Conservation (phyloP, 208 protist species). For the Crithidia acanthocephali region DNA sequence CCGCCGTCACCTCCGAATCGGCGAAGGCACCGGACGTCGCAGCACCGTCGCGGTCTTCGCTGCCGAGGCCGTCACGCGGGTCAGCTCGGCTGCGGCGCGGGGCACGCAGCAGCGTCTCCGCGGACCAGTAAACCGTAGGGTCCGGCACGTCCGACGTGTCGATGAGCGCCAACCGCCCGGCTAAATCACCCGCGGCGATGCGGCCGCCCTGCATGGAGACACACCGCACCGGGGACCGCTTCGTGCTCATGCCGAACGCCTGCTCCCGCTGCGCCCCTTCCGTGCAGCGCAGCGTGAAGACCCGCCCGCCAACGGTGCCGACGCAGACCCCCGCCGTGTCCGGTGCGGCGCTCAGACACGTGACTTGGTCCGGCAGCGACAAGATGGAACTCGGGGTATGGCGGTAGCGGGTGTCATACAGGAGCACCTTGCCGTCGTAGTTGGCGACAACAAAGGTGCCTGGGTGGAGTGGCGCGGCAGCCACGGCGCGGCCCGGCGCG, state of each 20-base stretch:
- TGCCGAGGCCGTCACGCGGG: background rate
- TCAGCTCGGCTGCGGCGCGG: constrained; percentile 8
- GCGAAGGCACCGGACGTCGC: constrained; percentile 1
- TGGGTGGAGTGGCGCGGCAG: constrained; percentile 32
- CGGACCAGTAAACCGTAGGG: constrained; percentile 54
- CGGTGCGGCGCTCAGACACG: constrained; percentile 30
- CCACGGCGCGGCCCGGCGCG: constrained; percentile 41
- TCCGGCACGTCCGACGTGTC: constrained; percentile 54
- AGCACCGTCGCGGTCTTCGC: background rate
- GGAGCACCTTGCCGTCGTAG: constrained; percentile 71
- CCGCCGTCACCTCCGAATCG: constrained; percentile 43
- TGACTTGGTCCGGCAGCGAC: constrained; percentile 67
- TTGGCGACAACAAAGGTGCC: constrained; percentile 53
- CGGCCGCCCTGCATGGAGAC: constrained; percentile 30
- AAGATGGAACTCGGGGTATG: constrained; percentile 35
- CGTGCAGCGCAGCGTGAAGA: constrained; percentile 62
- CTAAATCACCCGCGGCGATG: constrained; percentile 58
- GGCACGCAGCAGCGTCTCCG: constrained; percentile 37
- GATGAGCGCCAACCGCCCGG: constrained; percentile 48
- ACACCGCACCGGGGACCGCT: constrained; percentile 44
- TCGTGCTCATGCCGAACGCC: constrained; percentile 56
- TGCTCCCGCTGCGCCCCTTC: constrained; percentile 50
- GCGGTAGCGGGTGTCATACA: constrained; percentile 55
- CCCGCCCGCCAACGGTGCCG: constrained; percentile 61
- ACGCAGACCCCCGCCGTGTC: constrained; percentile 39